These are phyloP conservation scores for Cytospora chrysosperma DNA, from an alignment of 2,329 filamentous ascomycete species.

Conservation along the genomic window DNA sequence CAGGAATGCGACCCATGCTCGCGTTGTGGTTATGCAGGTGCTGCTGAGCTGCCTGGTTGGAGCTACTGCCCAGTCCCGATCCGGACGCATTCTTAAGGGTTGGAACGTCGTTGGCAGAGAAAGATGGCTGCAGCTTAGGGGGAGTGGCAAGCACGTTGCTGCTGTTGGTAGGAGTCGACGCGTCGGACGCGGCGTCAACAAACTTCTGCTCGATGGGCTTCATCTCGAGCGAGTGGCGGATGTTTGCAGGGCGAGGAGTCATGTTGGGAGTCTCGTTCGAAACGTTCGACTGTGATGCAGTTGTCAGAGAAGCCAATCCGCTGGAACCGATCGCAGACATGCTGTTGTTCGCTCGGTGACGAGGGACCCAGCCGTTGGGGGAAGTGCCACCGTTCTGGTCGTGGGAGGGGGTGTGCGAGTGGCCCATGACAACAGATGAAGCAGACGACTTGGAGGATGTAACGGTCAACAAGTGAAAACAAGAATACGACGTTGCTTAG, in stretches of 20 bases:
- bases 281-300: conserved; percentile 36
- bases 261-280: conserved; percentile 47
- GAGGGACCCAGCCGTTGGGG: conserved; percentile 61
- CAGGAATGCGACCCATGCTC: conserved; percentile 76
- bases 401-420: conserved; percentile 68
- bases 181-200: conserved; percentile 45
- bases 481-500: not conserved
- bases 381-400: conserved; percentile 41
- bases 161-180: conserved; percentile 46
- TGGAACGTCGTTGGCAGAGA: conserved; percentile 85
- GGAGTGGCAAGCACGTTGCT: conserved; percentile 55
- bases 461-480: conserved; percentile 22
- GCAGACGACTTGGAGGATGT: conserved; percentile 63
- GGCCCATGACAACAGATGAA: conserved; percentile 77
- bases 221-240: conserved; percentile 60
- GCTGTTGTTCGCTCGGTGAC: conserved; percentile 66
- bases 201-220: conserved; percentile 45
- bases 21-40: conserved; percentile 77
- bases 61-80: conserved; percentile 47
- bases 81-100: conserved; percentile 72
- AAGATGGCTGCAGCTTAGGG: conserved; percentile 80
- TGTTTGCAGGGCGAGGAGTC: conserved; percentile 46
- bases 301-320: conserved; percentile 37
- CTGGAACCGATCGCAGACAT: conserved; percentile 47
- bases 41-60: conserved; percentile 61